A percentile compares a stretch with the other conserved stretches of the same genome.
These are phyloP conservation scores for Schizonepeta tenuifolia DNA, from an alignment of 257 asterid species.

Conservation along the genomic window DNA sequence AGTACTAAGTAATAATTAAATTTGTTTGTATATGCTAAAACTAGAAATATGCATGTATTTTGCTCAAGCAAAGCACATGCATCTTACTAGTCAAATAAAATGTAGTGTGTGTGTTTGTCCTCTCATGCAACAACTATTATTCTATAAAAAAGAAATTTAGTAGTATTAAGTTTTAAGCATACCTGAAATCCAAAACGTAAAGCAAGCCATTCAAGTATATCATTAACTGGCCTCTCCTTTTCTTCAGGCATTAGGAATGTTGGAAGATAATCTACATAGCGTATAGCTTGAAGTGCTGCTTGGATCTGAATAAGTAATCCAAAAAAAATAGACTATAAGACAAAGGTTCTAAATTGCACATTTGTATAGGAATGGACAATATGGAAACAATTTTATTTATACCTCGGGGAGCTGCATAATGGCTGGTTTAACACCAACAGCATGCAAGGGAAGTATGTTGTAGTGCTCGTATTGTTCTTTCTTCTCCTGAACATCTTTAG, in stretches of 20 bases:
- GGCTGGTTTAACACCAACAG: conserved; percentile 85
- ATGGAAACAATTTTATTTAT: background rate
- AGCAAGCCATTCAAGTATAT: conserved; percentile 96
- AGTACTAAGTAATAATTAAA: background rate
- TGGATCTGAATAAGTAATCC: conserved; percentile 57
- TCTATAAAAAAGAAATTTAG: background rate
- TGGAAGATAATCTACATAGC: conserved; percentile 72
- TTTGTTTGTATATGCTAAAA: too few relatives aligned
- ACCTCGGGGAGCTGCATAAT: conserved; percentile 99
- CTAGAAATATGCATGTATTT: too few relatives aligned
- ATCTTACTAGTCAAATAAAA: background rate
- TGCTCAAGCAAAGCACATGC: too few relatives aligned
- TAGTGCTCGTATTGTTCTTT: conserved; percentile 84
- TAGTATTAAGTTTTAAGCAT: conserved; percentile 12
- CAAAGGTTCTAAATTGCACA: conserved; percentile 25
- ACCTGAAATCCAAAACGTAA: conserved; percentile 92
- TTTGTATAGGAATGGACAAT: background rate
- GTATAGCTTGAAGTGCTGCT: conserved; percentile 81
- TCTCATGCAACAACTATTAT: background rate
- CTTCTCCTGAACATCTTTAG: conserved; percentile 87
- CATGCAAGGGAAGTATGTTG: conserved; percentile 92
- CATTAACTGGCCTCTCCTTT: conserved; percentile 62
- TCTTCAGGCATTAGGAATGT: conserved; percentile 58
- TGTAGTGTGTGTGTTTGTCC: background rate
- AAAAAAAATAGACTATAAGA: conserved; percentile 26